Percentiles rank a stretch among this genome's conserved stretches.
These are phyloP conservation scores for Fusarium mundagurra DNA, from an alignment of 2,329 filamentous ascomycete genomes.

Conservation along the genomic window DNA sequence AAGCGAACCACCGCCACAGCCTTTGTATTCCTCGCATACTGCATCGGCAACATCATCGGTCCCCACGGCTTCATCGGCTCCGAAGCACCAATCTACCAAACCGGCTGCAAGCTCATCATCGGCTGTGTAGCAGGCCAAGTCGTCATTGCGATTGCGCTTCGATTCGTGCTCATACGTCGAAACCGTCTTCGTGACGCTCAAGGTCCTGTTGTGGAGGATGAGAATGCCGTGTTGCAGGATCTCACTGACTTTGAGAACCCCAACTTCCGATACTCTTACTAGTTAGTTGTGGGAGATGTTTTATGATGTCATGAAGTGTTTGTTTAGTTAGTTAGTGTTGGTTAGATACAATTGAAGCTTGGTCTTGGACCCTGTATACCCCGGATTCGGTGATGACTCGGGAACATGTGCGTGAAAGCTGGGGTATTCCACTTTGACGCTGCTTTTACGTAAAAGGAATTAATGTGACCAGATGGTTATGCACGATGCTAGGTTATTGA, in stretches of 20 bases:
- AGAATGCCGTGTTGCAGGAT: constrained; percentile 36
- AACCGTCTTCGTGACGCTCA: constrained; percentile 38
- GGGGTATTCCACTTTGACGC: constrained; percentile 4
- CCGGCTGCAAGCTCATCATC: constrained; percentile 56
- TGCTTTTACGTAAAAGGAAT: constrained; percentile 30
- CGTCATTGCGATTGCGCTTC: constrained; percentile 27
- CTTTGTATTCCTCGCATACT: constrained; percentile 58
- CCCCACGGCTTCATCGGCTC: constrained; percentile 53
- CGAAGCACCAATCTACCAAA: constrained; percentile 61
- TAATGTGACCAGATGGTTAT: background rate
- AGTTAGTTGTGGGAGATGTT: background rate
- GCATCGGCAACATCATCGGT: constrained; percentile 44
- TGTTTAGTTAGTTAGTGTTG: background rate
- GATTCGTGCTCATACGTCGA: constrained; percentile 38
- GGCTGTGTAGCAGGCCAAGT: constrained; percentile 39
- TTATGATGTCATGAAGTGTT: constrained; percentile 6
- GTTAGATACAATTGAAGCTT: constrained; percentile 7
- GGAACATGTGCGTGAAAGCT: background rate
- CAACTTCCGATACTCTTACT: constrained; percentile 43
- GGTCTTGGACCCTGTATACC: background rate
- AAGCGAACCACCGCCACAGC: constrained; percentile 58
- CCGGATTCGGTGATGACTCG: constrained; percentile 1
- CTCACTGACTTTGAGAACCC: constrained; percentile 44
- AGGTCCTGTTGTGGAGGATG: constrained; percentile 32
- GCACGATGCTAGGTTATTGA: background rate